Conservation (phyloP, 768 basidiomycete species). For the Melanogaster broomeanus region DNA sequence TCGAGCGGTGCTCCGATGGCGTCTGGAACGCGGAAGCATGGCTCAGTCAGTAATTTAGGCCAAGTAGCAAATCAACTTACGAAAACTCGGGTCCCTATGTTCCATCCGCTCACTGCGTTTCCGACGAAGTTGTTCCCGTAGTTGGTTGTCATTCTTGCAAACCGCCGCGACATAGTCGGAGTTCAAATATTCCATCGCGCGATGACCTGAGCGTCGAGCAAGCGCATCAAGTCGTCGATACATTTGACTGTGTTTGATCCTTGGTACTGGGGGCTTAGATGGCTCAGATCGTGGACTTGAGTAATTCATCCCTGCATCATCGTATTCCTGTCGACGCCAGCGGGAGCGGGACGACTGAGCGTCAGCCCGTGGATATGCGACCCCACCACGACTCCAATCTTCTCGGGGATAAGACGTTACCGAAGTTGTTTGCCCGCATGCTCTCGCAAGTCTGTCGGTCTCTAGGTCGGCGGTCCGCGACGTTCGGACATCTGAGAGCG, state of each 20-base stretch:
- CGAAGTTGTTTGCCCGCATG: conserved; percentile 24
- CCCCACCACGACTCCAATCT: conserved; percentile 1
- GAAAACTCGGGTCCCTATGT: conserved; percentile 25
- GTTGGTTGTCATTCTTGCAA: conserved; percentile 18
- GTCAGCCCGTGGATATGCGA: neutral
- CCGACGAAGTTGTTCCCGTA: conserved; percentile 25
- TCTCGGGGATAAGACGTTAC: conserved; percentile 7
- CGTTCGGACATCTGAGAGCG: conserved; percentile 24
- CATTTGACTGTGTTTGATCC: conserved; percentile 16
- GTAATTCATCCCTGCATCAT: neutral
- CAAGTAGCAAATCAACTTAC: conserved; percentile 17
- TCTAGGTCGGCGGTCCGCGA: conserved; percentile 27
- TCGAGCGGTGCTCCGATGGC: conserved; percentile 39
- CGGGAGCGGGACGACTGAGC: neutral
- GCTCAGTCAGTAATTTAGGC: neutral
- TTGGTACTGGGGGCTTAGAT: conserved; percentile 16
- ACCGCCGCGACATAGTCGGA: conserved; percentile 22
- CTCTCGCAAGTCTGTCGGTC: conserved; percentile 28
- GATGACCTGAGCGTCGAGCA: conserved; percentile 16
- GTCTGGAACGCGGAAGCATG: conserved; percentile 21
- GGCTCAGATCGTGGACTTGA: neutral
- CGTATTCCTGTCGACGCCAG: neutral
- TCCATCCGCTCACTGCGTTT: conserved; percentile 18
- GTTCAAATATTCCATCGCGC: conserved; percentile 29
- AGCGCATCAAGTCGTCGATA: conserved; percentile 29